phyloP scores from a whole-genome alignment of 2,329 filamentous ascomycete species.

The Fusarium hainanense region DNA sequence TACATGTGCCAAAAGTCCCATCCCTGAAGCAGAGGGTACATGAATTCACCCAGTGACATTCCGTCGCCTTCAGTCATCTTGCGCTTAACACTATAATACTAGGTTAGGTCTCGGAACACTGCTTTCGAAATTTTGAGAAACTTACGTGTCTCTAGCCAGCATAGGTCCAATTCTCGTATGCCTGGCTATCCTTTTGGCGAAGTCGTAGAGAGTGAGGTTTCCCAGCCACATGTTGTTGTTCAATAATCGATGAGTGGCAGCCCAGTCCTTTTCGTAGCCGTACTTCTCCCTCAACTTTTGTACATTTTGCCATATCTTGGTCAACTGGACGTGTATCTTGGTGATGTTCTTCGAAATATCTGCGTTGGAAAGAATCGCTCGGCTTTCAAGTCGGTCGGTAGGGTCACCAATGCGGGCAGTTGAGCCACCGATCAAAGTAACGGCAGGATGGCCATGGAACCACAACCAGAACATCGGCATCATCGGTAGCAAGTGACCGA shows the following conservation, averaged over 20 bases:
- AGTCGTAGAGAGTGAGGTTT: conserved; percentile 75
- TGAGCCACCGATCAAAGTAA: conserved; percentile 77
- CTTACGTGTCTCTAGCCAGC: conserved; percentile 88
- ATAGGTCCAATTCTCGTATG: conserved; percentile 84
- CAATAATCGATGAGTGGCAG: conserved; percentile 73
- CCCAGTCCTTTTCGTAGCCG: conserved; percentile 71
- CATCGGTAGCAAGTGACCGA: conserved; percentile 82
- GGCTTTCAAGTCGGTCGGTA: conserved; percentile 72
- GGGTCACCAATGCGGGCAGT: conserved; percentile 85
- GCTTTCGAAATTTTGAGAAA: conserved; percentile 35
- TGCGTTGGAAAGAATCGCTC: conserved; percentile 63
- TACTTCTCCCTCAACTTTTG: conserved; percentile 72
- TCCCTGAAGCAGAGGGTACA: conserved; percentile 91
- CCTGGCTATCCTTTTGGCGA: conserved; percentile 78
- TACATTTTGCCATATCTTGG: conserved; percentile 79
- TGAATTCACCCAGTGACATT: conserved; percentile 94
- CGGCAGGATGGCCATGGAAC: conserved; percentile 75
- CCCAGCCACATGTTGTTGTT: conserved; percentile 92
- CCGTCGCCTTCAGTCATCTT: conserved; percentile 88
- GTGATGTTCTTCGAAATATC: conserved; percentile 72
- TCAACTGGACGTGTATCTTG: conserved; percentile 76
- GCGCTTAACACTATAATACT: conserved; percentile 70
- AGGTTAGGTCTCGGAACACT: conserved; percentile 35
- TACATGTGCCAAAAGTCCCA: conserved; percentile 98
- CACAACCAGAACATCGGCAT: conserved; percentile 91